Evolutionary conservation across 2,329 filamentous ascomycete genomes (phyloP), one percentile per base, ranked within the genome.

Genomic region (Exophiala bonariae): DNA sequence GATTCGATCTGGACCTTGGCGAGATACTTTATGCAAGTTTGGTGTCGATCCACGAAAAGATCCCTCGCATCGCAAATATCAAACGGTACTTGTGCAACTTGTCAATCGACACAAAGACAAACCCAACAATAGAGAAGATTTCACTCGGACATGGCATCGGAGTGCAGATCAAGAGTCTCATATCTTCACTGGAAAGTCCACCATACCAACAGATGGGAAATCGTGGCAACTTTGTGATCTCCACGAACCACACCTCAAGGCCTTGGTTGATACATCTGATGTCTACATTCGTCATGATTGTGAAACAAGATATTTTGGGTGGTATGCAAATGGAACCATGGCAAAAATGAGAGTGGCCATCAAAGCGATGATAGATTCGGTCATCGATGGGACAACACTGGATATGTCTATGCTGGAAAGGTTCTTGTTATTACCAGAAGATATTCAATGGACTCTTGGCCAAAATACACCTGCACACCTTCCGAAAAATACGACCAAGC

Each of bases 181-280:
- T 66, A 73, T 92, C 1, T 97, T 96, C 66, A 89, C 95, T 52
- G 92, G 92, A 37, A 75, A 82, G 49, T 79, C 64, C 1, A 69
- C 78, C 2, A 81, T 92, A 44, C 81, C 82, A 13, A 79, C 81
- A 1, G 90, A 96, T 61, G 90, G 90, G 31, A 93, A 93, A 61
- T 85, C 93, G 40, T 99, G 90, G 86, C 93, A 97, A 73, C 80
- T 95, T 19, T 95, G 90, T 70, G 93, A 99, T 65, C 85, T 97
- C 44, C 86, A 82, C 0, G 92, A 97, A 60, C 87, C 89, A 0
- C 63, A 91, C 1, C 74, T 97, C 1, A 71, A 74, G 1, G 66
- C 74, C 9, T 71, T 96, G 3, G 74, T 83, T 0, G 75, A 81
- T 4, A 62, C 76, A 2, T 64, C 56, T 2, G 68, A 70, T 3